phyloP scores from a whole-genome alignment of 2,329 filamentous ascomycete genomes.

The Pezicula rhizophila region DNA sequence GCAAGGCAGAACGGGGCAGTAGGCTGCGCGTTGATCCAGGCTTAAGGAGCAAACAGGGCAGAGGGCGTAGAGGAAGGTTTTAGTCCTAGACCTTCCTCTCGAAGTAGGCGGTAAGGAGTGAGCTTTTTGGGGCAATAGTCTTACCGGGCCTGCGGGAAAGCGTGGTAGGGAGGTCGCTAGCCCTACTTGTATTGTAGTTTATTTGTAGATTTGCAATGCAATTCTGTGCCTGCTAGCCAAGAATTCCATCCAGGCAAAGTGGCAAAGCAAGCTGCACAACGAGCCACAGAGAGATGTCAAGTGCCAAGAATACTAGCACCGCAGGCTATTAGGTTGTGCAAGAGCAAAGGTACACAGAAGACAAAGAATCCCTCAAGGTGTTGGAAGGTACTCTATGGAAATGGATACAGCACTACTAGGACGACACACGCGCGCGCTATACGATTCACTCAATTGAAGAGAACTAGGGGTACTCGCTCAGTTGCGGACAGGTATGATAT shows the following conservation, averaged over 20 bases:
- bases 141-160: too few species aligned
- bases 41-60: too few species aligned
- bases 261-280: not conserved
- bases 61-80: too few species aligned
- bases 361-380: slow-evolving; percentile 14
- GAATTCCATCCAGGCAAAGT: not conserved
- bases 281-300: not conserved
- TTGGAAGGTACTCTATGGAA: slow-evolving; percentile 20
- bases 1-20: too few species aligned
- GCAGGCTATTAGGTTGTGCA: slow-evolving; percentile 4
- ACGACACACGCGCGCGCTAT: slow-evolving; percentile 22
- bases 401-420: slow-evolving; percentile 25
- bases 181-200: too few species aligned
- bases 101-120: too few species aligned
- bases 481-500: slow-evolving; percentile 25
- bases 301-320: too few species aligned
- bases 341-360: slow-evolving; percentile 11
- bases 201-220: too few species aligned
- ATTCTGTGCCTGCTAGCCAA: not conserved
- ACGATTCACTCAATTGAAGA: slow-evolving; percentile 14
- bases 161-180: too few species aligned
- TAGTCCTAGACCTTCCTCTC: too few species aligned
- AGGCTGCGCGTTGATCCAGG: too few species aligned
- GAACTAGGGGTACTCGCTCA: slow-evolving; percentile 26
- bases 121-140: too few species aligned